A percentile compares a stretch with the other conserved stretches of the same genome.
These are phyloP conservation scores for Phanerochaete carnosa DNA, from an alignment of 768 basidiomycete genomes.

Conservation along the genomic window DNA sequence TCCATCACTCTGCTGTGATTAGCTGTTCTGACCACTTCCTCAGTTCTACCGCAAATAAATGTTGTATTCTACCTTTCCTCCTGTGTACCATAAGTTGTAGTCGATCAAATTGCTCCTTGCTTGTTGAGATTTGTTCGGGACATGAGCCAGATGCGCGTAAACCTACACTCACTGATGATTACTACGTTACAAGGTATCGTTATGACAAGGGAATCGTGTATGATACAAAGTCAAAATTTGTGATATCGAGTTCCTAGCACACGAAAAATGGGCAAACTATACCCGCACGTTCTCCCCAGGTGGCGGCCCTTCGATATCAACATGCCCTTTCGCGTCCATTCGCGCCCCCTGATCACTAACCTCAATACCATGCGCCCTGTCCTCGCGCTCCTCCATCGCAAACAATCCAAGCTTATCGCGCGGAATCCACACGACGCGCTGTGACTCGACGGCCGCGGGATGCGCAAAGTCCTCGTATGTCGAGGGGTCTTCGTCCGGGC, in stretches of 20 bases:
- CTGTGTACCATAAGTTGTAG: neutral
- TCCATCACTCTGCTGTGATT: neutral
- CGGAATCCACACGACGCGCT: conserved; percentile 81
- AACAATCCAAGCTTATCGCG: conserved; percentile 58
- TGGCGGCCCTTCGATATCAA: conserved; percentile 44
- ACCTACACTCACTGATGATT: too few species aligned
- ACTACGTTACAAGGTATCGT: neutral
- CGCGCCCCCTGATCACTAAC: conserved; percentile 42
- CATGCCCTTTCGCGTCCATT: conserved; percentile 56
- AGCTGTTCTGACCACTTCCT: neutral
- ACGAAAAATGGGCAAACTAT: neutral
- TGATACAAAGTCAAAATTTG: too few species aligned
- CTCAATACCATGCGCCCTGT: conserved; percentile 45
- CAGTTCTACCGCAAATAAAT: conserved; percentile 18
- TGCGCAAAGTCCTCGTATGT: conserved; percentile 72
- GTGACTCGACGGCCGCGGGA: conserved; percentile 68
- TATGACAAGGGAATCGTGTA: neutral
- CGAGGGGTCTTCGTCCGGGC: conserved; percentile 25
- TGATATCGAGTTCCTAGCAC: too few species aligned
- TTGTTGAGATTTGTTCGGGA: too few species aligned
- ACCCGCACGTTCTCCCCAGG: conserved; percentile 24
- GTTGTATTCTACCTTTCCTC: neutral
- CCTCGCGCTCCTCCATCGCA: conserved; percentile 55
- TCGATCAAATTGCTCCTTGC: too few species aligned
- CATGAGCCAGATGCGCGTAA: neutral